Base-by-base conservation (phyloP, 2,329 filamentous ascomycete genomes). In the Periconia sp. region DNA sequence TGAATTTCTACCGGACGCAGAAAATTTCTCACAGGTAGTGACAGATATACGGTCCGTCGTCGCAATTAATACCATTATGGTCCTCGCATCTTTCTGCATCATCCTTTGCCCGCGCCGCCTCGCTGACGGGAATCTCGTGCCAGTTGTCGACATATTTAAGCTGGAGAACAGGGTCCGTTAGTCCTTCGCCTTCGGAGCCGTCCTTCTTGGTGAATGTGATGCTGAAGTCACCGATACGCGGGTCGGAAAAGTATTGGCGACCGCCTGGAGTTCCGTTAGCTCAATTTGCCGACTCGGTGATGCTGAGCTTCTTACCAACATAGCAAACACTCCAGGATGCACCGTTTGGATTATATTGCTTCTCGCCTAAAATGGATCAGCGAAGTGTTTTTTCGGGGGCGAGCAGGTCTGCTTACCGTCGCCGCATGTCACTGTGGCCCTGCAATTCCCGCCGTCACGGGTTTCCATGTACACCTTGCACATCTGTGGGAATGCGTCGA, bases 181-280 rank as follows among this genome's bases (percentile, higher is more conserved):
- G 49, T 6, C 55, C 55, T 35, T 54, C 45, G 18, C 51, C 49
- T 19, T 54, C 20, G 5, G 1, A 13, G 27, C 55, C 51, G 45
- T 54, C 49, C 14, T 41, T 49, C n/a, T 52, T 37, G 1, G 41
- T 33, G 43, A 57, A 57, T 2, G 44, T 57, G 46, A 57, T 54
- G 45, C 55, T 54, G 49, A 57, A 57, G 11, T 57, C 55, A 9
- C 55, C 55, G 31, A 57, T 57, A 5, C 55, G 51, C 10, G 51
- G 51, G 31, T 57, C 55, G 7, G n/a, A n/a, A n/a, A n/a, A n/a
- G n/a, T n/a, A n/a, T n/a, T n/a, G n/a, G n/a, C n/a, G n/a, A n/a
- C n/a, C n/a, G n/a, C n/a, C n/a, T n/a, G n/a, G n/a, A n/a, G n/a
- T n/a, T n/a, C n/a, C n/a, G n/a, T n/a, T n/a, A n/a, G n/a, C 17